Conservation (phyloP, 1,284 basidiomycete genomes). For the Puccinia coronata region DNA sequence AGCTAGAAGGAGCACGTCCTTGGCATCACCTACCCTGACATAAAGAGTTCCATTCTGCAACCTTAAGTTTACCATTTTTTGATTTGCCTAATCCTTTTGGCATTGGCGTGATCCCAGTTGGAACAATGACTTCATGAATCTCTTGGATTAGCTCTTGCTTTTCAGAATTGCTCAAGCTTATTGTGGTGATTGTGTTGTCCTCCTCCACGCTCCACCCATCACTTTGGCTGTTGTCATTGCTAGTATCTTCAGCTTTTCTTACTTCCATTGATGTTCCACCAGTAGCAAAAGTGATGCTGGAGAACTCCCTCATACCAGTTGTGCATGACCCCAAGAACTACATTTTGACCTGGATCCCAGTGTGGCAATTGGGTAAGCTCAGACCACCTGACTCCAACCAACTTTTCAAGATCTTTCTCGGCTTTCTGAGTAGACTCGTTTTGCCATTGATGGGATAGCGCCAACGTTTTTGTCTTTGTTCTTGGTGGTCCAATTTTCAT, state of each 20-base stretch:
- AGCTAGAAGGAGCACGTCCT: too few relatives aligned
- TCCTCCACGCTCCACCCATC: background rate
- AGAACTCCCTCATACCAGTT: slow-evolving; percentile 36
- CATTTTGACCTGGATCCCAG: slow-evolving; percentile 31
- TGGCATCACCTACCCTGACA: too few relatives aligned
- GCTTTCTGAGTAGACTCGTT: background rate
- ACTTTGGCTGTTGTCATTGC: background rate
- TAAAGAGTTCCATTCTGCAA: too few relatives aligned
- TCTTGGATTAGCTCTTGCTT: background rate
- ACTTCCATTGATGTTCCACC: slow-evolving; percentile 1
- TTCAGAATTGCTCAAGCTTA: too few relatives aligned
- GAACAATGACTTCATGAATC: background rate
- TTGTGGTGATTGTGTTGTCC: background rate
- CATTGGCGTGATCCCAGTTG: too few relatives aligned
- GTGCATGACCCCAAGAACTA: slow-evolving; percentile 12
- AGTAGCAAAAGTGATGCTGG: slow-evolving; percentile 5
- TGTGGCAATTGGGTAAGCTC: slow-evolving; percentile 9
- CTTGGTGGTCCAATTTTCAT: background rate
- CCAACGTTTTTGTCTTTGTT: background rate
- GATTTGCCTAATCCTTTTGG: too few relatives aligned
- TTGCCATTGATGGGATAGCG: background rate
- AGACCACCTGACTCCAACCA: slow-evolving; percentile 23
- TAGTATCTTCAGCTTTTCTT: background rate
- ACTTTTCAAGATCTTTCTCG: background rate
- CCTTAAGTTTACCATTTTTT: too few relatives aligned